Evolutionary conservation across 805 yeast genomes (phyloP), one percentile per base, ranked within the genome.

Genomic region (Ogataea minuta): DNA sequence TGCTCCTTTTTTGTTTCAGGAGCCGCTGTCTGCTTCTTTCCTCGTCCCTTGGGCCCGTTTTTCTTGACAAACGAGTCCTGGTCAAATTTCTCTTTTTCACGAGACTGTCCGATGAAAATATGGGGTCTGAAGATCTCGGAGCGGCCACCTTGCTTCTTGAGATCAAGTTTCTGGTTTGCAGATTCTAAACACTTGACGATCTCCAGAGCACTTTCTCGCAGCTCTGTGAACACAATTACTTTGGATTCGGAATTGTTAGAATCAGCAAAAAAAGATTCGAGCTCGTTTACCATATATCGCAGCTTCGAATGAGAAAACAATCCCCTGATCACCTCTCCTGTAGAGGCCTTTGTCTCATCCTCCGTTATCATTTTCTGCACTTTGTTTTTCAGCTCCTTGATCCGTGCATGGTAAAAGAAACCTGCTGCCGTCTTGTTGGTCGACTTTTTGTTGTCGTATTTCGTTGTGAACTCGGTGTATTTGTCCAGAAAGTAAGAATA

Each of bases 61-160:
- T 74, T 74, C 26, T 66, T 54, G 9, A 63, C 54, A 48, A 66
- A 78, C 6, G 66, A 67, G 3, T 62, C 74, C 44, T 81, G 81
- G 54, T 81, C 84, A 56, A 81, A 81, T 23, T 72, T 77, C 33
- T 80, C 87, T 53, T 78, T 80, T 39, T 80, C 90, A 45, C 74
- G 76, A 0, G 95, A 74, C 57, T 93, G 99, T 0, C 99, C 99
- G 46, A 93, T 87, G 57, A 93, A 93, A 16, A 91, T 77, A 57
- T 87, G 95, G 0, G 98, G 86, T 34, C 74, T 73, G 15, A 76
- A 62, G 17, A 36, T 50, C 28, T 46, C 64, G 20, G 45, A 50
- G 39, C 61, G 62, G 27, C 54, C 56, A 39, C 58, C 46, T 6
- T 56, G 45, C 48, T 45, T 33, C 8, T 28, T 40, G 1, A 45